phyloP scores from a whole-genome alignment of 768 basidiomycete species.

The Xanthoconium purpureum region DNA sequence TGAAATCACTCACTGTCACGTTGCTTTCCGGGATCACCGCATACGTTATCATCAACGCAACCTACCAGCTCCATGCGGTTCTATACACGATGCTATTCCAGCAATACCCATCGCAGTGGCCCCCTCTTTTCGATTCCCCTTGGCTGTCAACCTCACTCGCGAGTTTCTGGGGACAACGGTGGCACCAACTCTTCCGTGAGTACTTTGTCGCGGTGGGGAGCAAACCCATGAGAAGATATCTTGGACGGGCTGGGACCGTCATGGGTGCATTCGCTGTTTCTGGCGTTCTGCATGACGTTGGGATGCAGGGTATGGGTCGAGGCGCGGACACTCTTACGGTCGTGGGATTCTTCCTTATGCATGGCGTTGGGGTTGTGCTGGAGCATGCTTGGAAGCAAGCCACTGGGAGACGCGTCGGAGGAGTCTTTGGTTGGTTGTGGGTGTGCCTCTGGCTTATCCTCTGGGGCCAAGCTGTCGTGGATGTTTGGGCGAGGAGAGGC shows the following conservation, averaged over 20 bases:
- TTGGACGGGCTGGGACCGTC: constrained; percentile 49
- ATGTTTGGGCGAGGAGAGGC: constrained; percentile 35
- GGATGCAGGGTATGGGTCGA: constrained; percentile 55
- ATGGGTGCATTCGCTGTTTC: constrained; percentile 61
- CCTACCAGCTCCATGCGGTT: constrained; percentile 42
- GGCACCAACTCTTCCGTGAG: constrained; percentile 69
- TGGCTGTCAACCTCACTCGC: constrained; percentile 56
- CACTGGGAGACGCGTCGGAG: constrained; percentile 48
- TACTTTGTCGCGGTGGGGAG: constrained; percentile 52
- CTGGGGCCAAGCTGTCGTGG: constrained; percentile 48
- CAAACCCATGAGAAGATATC: constrained; percentile 38
- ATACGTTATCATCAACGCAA: constrained; percentile 43
- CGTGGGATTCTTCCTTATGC: constrained; percentile 55
- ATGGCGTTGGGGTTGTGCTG: constrained; percentile 48
- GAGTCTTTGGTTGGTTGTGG: constrained; percentile 53
- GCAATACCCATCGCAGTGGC: constrained; percentile 56
- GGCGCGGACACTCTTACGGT: constrained; percentile 45
- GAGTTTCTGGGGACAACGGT: constrained; percentile 60
- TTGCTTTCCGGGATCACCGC: constrained; percentile 42
- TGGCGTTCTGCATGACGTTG: constrained; percentile 56
- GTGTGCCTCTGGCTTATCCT: constrained; percentile 42
- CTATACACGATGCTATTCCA: constrained; percentile 44
- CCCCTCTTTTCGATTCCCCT: constrained; percentile 58
- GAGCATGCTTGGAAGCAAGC: constrained; percentile 45
- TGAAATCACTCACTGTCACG: constrained; percentile 45